Percentiles rank a stretch among this genome's conserved stretches.
Evolutionary conservation across 2,329 filamentous ascomycete genomes (phyloP).

Genomic region (Colletotrichum orbiculare): DNA sequence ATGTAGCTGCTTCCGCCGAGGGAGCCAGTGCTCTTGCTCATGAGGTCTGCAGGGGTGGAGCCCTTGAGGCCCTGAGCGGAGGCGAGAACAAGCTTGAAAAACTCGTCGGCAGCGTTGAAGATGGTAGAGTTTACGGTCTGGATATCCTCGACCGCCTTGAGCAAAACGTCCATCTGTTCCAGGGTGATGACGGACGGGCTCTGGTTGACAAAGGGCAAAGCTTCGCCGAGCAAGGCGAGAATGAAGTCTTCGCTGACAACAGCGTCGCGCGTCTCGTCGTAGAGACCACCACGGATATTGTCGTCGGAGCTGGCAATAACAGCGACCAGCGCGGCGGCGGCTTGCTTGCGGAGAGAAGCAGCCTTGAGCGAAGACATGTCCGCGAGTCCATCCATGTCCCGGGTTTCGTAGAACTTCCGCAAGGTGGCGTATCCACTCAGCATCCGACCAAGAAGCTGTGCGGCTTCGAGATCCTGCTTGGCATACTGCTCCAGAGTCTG

Average conservation of each 20-base stretch:
- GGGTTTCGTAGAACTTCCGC: slow-evolving; percentile 88
- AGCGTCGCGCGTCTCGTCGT: slow-evolving; percentile 81
- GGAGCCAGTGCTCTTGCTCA: slow-evolving; percentile 64
- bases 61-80: slow-evolving; percentile 73
- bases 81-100: slow-evolving; percentile 79
- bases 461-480: slow-evolving; percentile 81
- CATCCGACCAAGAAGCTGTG: slow-evolving; percentile 83
- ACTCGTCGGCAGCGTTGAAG: slow-evolving; percentile 80
- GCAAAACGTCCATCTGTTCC: slow-evolving; percentile 78
- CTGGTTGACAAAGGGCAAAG: slow-evolving; percentile 78
- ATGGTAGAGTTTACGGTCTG: slow-evolving; percentile 80
- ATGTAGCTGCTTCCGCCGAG: slow-evolving; percentile 70
- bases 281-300: slow-evolving; percentile 90
- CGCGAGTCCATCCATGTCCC: slow-evolving; percentile 65
- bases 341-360: slow-evolving; percentile 71
- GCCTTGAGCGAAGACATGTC: slow-evolving; percentile 52
- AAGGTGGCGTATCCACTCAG: slow-evolving; percentile 93
- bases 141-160: slow-evolving; percentile 83
- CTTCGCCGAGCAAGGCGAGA: slow-evolving; percentile 84
- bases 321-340: slow-evolving; percentile 80
- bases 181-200: slow-evolving; percentile 67
- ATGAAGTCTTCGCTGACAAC: slow-evolving; percentile 91
- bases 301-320: slow-evolving; percentile 88
- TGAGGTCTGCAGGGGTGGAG: slow-evolving; percentile 72
- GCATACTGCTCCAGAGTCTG: slow-evolving; percentile 78